These are phyloP conservation scores for Fusarium tupiense DNA, from an alignment of 2,329 filamentous ascomycete genomes.

Conservation along the genomic window DNA sequence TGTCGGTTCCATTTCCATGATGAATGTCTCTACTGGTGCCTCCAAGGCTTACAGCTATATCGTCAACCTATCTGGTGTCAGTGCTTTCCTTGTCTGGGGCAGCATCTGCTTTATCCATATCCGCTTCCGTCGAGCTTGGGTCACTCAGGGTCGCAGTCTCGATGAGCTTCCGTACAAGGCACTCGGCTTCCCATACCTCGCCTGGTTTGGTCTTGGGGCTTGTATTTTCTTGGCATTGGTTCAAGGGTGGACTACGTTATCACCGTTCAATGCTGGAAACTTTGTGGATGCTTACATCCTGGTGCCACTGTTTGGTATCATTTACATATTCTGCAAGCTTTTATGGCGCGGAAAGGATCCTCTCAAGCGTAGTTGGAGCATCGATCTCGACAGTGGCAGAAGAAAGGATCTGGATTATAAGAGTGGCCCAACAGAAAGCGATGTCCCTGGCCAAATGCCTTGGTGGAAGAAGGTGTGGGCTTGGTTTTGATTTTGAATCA, in stretches of 20 bases:
- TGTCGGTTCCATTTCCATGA: slow-evolving; percentile 77
- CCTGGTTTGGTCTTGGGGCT: slow-evolving; percentile 66
- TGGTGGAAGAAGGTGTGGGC: slow-evolving; percentile 57
- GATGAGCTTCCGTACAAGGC: slow-evolving; percentile 66
- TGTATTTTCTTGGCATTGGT: slow-evolving; percentile 69
- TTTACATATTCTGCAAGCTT: slow-evolving; percentile 65
- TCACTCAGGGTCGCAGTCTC: slow-evolving; percentile 63
- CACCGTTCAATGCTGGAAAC: slow-evolving; percentile 65
- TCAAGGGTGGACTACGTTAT: slow-evolving; percentile 69
- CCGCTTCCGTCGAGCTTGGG: slow-evolving; percentile 74
- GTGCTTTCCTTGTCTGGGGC: slow-evolving; percentile 78
- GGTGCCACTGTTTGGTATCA: slow-evolving; percentile 66
- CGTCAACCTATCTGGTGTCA: slow-evolving; percentile 75
- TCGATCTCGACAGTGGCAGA: slow-evolving; percentile 66
- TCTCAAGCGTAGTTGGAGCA: slow-evolving; percentile 60
- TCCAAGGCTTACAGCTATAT: slow-evolving; percentile 74
- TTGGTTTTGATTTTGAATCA: slow-evolving; percentile 49
- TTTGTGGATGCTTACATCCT: slow-evolving; percentile 73
- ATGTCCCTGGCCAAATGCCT: slow-evolving; percentile 42
- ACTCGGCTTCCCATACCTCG: slow-evolving; percentile 65
- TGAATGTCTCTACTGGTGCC: slow-evolving; percentile 76
- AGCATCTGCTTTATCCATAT: slow-evolving; percentile 77
- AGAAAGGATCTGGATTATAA: slow-evolving; percentile 64
- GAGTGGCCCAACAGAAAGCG: slow-evolving; percentile 45
- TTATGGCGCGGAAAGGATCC: slow-evolving; percentile 60